Evolutionary conservation across 192 early-diverging fungal genomes (phyloP), one percentile per base, ranked within the genome.

Genomic region (Backusella tarrabulga): DNA sequence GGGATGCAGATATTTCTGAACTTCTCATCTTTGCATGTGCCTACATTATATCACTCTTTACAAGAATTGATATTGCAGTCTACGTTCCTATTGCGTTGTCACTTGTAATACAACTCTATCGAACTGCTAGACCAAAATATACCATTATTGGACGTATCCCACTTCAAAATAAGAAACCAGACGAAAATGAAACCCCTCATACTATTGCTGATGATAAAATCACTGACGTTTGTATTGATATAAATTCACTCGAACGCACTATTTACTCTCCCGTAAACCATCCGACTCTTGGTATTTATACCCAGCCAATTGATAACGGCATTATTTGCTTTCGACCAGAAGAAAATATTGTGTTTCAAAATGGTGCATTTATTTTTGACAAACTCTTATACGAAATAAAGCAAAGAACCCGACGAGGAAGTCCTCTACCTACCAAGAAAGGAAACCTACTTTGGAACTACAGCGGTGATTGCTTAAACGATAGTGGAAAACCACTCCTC

Each of bases 61-160:
- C 85, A 36, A 84, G 84, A 71, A 77, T 88, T 68, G 86, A 90
- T 75, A 83, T 92, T 34, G 93, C 92, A 71, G 95, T 98, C 74
- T 95, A 95, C 76, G 85, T 90, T 6, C 87, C 93, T 11, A 91
- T 95, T 6, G 91, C 77, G 2, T 85, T 93, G 69, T 91, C 96
- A 0, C 85, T 91, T 12, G 76, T 93, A 1, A 83, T 98, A 34
- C 84, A 96, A n/a, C 86, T 98, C 19, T 86, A 92, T 80, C 89
- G 95, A 32, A 79, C 94, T 41, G 94, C 97, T 38, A 87, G 91
- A n/a, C 93, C 94, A 23, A 82, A 84, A 42, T 83, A 87, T 75
- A 76, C 83, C 12, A 41, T 84, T n/a, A 77, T 95, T 5, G 85
- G 83, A 4, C 82, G 83, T 46, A 29, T 89, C 23, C 26, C 67